Evolutionary conservation across 345 rosid genomes (phyloP), one percentile per base, ranked within the genome.

Genomic region (Linum lewisii): DNA sequence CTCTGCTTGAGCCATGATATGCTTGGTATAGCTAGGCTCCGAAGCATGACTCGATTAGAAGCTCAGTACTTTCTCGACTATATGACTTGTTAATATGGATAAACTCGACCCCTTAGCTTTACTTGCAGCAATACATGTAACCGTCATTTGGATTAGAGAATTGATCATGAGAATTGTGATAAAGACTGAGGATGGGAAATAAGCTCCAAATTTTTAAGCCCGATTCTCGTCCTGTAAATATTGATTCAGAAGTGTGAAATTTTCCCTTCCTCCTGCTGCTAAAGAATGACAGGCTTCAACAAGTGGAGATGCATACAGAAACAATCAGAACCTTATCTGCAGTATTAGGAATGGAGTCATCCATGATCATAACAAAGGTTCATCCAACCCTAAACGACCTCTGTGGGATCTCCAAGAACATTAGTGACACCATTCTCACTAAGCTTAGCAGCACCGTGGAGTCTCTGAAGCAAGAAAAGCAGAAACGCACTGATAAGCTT

Each of bases 291-390:
- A 84, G 99, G 71, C 88, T 89, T 44, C 86, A 80, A 71, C 82
- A 75, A 71, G 97, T 93, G 77, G 97, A 87, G 60, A 84, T 75
- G 44, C 78, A 85, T 29, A 85, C 75, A 66, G 81, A 82, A 45
- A 70, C 80, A 37, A 80, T 93, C 65, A 77, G 66, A 60, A 83
- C 73, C 58, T 62, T 89, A 51, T 81, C 92, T 59, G 81, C 95
- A 23, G 85, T 82, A 21, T 61, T 93, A 63, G 99, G 91, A 63
- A 84, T 85, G 88, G 96, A 89, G 73, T 89, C 95, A 62, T 89
- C 99, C 45, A 89, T 84, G 90, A 89, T 85, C 65, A 81, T 93
- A 68, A 93, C 99, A 59, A 93, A 93, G 73, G 89, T 93, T 54
- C 97, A 93, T 64, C 97, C 99, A 56, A 93, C 83, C 73, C 67